These are phyloP conservation scores for Boletus sp. DNA, from an alignment of 1,284 basidiomycete species.

Conservation along the genomic window DNA sequence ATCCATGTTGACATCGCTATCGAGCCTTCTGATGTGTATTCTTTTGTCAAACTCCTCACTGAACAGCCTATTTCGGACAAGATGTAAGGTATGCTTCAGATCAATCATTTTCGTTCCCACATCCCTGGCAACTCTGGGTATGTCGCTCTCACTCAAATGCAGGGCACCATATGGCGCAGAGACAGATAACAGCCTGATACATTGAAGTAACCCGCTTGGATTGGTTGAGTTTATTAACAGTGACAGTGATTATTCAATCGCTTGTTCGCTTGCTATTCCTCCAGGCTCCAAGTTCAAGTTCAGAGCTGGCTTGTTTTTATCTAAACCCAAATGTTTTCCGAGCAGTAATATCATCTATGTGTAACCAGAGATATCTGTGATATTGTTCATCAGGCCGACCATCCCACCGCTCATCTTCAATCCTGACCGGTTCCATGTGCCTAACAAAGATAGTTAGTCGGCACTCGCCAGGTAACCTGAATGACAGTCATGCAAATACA, in stretches of 20 bases:
- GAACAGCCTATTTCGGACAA: conserved; percentile 11
- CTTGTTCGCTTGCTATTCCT: conserved; percentile 10
- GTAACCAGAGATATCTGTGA: too few species aligned
- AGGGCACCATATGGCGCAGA: conserved; percentile 17
- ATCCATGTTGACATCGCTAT: conserved; percentile 29
- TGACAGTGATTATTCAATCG: conserved; percentile 23
- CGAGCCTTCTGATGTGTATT: conserved; percentile 25
- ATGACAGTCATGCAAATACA: too few species aligned
- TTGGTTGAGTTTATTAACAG: conserved; percentile 29
- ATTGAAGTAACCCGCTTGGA: conserved; percentile 14
- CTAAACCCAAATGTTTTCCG: too few species aligned
- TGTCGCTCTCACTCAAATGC: conserved; percentile 18
- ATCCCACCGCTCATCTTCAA: too few species aligned
- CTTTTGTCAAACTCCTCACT: conserved; percentile 23
- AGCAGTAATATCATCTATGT: too few species aligned
- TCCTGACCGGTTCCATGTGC: too few species aligned
- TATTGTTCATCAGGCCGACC: too few species aligned
- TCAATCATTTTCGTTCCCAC: conserved; percentile 26
- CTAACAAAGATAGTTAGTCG: too few species aligned
- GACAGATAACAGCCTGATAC: background rate
- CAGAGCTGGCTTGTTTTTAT: too few species aligned
- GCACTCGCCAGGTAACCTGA: too few species aligned
- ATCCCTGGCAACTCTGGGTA: conserved; percentile 18
- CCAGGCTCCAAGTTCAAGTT: too few species aligned
- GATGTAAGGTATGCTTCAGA: conserved; percentile 33